A percentile compares a stretch with the other conserved stretches of the same genome.
These are phyloP conservation scores for Acorus gramineus DNA, from an alignment of 106 monocot species.

Conservation along the genomic window DNA sequence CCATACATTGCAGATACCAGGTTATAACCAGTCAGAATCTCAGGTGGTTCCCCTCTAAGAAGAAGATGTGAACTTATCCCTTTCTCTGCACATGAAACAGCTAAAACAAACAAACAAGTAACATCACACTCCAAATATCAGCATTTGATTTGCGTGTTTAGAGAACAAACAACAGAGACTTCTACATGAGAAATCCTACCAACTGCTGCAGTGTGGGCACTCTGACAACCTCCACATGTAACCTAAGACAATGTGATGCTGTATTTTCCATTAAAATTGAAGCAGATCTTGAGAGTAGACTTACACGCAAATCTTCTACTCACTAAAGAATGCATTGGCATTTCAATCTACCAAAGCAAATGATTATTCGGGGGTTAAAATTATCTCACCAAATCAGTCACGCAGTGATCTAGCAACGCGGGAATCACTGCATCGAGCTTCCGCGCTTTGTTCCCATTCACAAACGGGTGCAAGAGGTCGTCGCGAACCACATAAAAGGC, in stretches of 20 bases:
- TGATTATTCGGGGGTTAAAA: too few species aligned
- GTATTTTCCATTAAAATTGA: not conserved
- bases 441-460: constrained; percentile 78
- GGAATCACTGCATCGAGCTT: constrained; percentile 78
- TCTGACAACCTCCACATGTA: constrained; percentile 82
- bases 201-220: constrained; percentile 67
- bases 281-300: too few species aligned
- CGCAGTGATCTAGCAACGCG: constrained; percentile 22
- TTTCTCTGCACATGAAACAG: constrained; percentile 70
- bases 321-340: too few species aligned
- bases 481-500: constrained; percentile 57
- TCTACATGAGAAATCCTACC: constrained; percentile 13
- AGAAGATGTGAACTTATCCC: constrained; percentile 61
- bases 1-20: constrained; percentile 66
- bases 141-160: not conserved
- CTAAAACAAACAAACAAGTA: constrained; percentile 9
- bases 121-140: not conserved
- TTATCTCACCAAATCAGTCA: constrained; percentile 43
- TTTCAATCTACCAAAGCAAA: not conserved
- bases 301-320: too few species aligned
- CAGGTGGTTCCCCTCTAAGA: constrained; percentile 62
- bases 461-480: constrained; percentile 63
- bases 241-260: constrained; percentile 19
- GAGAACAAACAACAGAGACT: not conserved
- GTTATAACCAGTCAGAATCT: constrained; percentile 64